Evolutionary conservation across 225 moss, liverwort and hornwort species (phyloP), one percentile per base, ranked within the genome.

Genomic region (Asterella californica): DNA sequence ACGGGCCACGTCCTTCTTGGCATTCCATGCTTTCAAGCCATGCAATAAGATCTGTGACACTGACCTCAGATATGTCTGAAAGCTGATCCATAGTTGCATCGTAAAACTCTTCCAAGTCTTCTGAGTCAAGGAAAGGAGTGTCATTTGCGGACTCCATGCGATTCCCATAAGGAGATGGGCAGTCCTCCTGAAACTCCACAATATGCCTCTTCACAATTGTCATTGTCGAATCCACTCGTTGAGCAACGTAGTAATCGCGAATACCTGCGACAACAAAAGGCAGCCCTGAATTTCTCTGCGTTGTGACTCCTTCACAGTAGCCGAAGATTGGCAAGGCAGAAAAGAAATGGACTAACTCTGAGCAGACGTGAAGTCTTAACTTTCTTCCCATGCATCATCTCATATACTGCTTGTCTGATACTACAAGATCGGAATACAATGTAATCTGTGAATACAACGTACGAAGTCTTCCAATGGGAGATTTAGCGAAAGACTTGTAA

Each of bases 81-180:
- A 91, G 79, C 15, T 88, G 88, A 57, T 91, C 91, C 91, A 89
- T 87, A 19, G 84, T 85, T 60, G 90, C 90, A 85, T 91, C 91
- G 81, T 81, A 90, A 81, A 90, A 91, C 84, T 89, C 91, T 68
- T 91, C 91, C 4, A 89, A 79, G 62, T 86, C 90, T 74, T 89
- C 86, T 62, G 85, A 83, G 70, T 84, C 83, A 29, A 90, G 88
- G 84, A 91, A 91, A 45, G 91, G 87, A 70, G 82, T 74, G 69
- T 76, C 66, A 69, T 57, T 80, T 75, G 70, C 54, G 81, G 63
- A 46, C 70, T 83, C 59, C 63, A 30, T 38, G 68, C n/a, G 77
- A 62, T 82, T 71, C 72, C 48, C 30, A 72, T 61, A 71, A 72
- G 54, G 84, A 84, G 85, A 83, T 81, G 79, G 22, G 76, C 79